phyloP scores from a whole-genome alignment of 768 basidiomycete species.

The Agrocybe chaxingu region DNA sequence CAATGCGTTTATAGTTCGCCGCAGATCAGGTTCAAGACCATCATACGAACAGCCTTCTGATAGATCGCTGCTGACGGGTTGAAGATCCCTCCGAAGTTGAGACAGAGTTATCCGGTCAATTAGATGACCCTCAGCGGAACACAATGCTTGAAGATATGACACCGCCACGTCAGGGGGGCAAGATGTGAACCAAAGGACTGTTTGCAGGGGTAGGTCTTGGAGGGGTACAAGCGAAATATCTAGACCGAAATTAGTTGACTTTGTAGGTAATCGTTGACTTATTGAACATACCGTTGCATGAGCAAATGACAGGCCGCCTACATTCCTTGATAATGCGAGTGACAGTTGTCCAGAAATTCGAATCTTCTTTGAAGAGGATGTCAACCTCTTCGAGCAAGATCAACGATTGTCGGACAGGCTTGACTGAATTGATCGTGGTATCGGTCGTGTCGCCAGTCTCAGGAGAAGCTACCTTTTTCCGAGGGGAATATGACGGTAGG shows the following conservation, averaged over 20 bases:
- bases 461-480: slow-evolving; percentile 12
- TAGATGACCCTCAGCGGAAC: slow-evolving; percentile 50
- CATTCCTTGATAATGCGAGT: slow-evolving; percentile 79
- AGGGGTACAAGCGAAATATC: slow-evolving; percentile 74
- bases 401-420: slow-evolving; percentile 70
- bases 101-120: slow-evolving; percentile 40
- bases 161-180: slow-evolving; percentile 51
- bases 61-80: slow-evolving; percentile 23
- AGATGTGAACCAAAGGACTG: slow-evolving; percentile 61
- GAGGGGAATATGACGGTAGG: slow-evolving; percentile 18
- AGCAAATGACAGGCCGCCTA: slow-evolving; percentile 86
- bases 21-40: slow-evolving; percentile 49
- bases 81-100: slow-evolving; percentile 34
- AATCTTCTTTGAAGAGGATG: slow-evolving; percentile 84
- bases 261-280: neutral
- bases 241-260: slow-evolving; percentile 21
- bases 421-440: slow-evolving; percentile 13
- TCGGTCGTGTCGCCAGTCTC: slow-evolving; percentile 7
- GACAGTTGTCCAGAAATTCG: slow-evolving; percentile 82
- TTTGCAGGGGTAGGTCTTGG: slow-evolving; percentile 74
- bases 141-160: slow-evolving; percentile 68
- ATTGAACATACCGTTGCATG: slow-evolving; percentile 80
- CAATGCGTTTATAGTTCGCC: slow-evolving; percentile 59
- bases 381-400: slow-evolving; percentile 96
- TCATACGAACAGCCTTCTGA: slow-evolving; percentile 13